These are phyloP conservation scores for Pichia cactophila DNA, from an alignment of 1,139 yeast species.

Conservation along the genomic window DNA sequence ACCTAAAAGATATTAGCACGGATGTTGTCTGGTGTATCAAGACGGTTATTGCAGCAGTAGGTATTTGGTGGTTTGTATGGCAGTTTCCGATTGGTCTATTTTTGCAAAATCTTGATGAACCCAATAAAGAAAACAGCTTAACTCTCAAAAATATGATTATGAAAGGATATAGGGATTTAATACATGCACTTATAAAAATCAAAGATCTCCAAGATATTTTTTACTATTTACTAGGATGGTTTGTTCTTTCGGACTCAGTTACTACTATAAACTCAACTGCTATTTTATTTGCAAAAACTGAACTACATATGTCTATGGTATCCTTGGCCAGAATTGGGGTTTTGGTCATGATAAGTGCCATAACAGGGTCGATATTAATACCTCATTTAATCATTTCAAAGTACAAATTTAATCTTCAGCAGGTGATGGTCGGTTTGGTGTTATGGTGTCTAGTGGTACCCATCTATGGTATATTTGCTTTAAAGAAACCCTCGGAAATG, in stretches of 20 bases:
- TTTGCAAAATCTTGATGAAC: slow-evolving; percentile 30
- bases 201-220: slow-evolving; percentile 51
- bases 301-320: slow-evolving; percentile 56
- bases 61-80: slow-evolving; percentile 65
- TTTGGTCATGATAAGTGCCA: slow-evolving; percentile 54
- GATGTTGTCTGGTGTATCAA: slow-evolving; percentile 31
- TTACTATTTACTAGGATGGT: slow-evolving; percentile 59
- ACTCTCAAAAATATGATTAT: slow-evolving; percentile 6
- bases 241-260: slow-evolving; percentile 58
- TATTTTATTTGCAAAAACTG: slow-evolving; percentile 58
- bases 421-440: slow-evolving; percentile 44
- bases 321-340: slow-evolving; percentile 54
- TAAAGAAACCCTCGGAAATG: slow-evolving; percentile 49
- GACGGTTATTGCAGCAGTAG: slow-evolving; percentile 50
- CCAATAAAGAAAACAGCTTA: not conserved
- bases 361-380: slow-evolving; percentile 48
- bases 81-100: slow-evolving; percentile 48
- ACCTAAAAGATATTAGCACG: slow-evolving; percentile 30
- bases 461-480: slow-evolving; percentile 53
- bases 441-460: slow-evolving; percentile 57
- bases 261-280: slow-evolving; percentile 73
- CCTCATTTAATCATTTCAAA: slow-evolving; percentile 41
- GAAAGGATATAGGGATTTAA: slow-evolving; percentile 52
- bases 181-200: slow-evolving; percentile 47
- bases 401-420: slow-evolving; percentile 36